Evolutionary conservation across 1,284 basidiomycete genomes (phyloP).

Genomic region (Cutaneotrichosporon sp.): DNA sequence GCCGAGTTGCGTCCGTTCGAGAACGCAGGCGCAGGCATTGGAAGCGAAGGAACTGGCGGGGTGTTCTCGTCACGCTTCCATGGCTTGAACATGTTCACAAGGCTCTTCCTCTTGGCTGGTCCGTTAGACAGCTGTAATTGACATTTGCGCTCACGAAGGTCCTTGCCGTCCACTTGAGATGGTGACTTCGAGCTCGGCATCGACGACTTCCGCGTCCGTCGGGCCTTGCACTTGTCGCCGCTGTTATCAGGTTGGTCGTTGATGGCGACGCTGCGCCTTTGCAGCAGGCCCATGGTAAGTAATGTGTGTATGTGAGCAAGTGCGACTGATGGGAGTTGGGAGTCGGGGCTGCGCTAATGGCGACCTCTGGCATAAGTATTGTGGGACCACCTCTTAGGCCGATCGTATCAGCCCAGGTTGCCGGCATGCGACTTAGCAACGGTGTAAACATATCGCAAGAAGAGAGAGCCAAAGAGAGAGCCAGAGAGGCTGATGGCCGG

Average conservation of each 20-base stretch:
- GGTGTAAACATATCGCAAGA: too few species aligned
- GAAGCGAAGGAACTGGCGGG: not conserved
- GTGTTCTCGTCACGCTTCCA: not conserved
- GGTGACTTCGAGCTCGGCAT: not conserved
- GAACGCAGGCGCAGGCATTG: not conserved
- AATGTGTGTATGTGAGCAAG: not conserved
- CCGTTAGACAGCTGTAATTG: not conserved
- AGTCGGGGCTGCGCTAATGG: too few species aligned
- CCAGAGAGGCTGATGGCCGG: too few species aligned
- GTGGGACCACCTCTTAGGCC: too few species aligned
- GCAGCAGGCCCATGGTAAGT: not conserved
- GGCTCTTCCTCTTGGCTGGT: not conserved
- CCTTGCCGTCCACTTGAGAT: not conserved
- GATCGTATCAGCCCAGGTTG: too few species aligned
- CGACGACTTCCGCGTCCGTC: not conserved
- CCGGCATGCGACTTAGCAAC: too few species aligned
- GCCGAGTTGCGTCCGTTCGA: not conserved
- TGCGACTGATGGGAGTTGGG: too few species aligned
- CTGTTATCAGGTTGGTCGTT: not conserved
- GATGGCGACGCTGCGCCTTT: not conserved
- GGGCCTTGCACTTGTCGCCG: too few species aligned
- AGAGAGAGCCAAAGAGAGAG: too few species aligned
- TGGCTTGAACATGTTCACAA: not conserved
- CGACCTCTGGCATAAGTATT: too few species aligned
- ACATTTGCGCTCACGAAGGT: not conserved